These are phyloP conservation scores for Sporothrix humicola DNA, from an alignment of 2,329 filamentous ascomycete genomes.

Conservation along the genomic window DNA sequence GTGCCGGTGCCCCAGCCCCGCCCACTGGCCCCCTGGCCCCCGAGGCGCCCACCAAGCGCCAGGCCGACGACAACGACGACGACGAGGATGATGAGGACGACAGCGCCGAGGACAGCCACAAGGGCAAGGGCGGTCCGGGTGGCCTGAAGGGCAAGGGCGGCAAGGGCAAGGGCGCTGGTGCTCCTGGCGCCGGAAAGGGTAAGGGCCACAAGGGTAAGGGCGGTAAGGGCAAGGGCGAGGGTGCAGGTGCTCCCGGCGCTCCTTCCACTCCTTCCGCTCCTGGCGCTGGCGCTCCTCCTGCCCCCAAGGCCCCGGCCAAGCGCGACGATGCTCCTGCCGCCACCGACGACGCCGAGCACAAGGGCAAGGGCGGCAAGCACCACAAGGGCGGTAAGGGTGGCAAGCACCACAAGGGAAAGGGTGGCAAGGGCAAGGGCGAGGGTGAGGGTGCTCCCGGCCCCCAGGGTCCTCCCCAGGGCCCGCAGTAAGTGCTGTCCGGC, in stretches of 20 bases:
- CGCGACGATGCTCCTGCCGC: not conserved
- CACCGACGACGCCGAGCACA: not conserved
- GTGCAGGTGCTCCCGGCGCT: not conserved
- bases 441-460: not conserved
- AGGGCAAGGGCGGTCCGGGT: not conserved
- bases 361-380: conserved; percentile 12
- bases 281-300: not conserved
- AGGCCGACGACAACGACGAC: not conserved
- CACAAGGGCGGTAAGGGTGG: not conserved
- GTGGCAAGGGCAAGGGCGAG: not conserved
- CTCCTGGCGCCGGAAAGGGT: not conserved
- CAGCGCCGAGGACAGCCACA: not conserved
- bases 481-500: not conserved
- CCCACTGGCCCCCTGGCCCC: not conserved
- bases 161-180: not conserved
- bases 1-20: not conserved
- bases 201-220: not conserved
- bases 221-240: too few relatives aligned
- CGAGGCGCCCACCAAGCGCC: not conserved
- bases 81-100: not conserved
- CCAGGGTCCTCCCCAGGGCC: not conserved
- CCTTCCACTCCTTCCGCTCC: not conserved
- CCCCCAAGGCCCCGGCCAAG: not conserved
- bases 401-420: not conserved
- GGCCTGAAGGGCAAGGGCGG: not conserved